A percentile compares a stretch with the other conserved stretches of the same genome.
phyloP scores from a whole-genome alignment of 768 basidiomycete species.

The Coprinellus aureogranulatus region DNA sequence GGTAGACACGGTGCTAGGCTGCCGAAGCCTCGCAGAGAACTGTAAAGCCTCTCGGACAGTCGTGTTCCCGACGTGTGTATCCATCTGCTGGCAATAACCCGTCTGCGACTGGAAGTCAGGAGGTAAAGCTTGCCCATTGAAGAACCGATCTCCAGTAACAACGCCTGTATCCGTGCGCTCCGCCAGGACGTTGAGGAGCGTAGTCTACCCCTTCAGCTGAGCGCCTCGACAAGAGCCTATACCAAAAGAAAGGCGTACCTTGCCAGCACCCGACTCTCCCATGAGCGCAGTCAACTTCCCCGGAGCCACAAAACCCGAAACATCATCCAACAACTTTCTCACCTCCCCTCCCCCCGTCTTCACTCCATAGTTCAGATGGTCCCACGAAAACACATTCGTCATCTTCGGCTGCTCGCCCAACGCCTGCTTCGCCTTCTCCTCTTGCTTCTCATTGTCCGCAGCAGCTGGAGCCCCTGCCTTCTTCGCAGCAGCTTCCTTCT shows the following conservation, averaged over 20 bases:
- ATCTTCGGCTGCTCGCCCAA: slow-evolving; percentile 41
- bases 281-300: slow-evolving; percentile 79
- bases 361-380: slow-evolving; percentile 65
- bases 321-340: slow-evolving; percentile 59
- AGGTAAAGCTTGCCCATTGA: slow-evolving; percentile 54
- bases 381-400: slow-evolving; percentile 79
- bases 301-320: slow-evolving; percentile 79
- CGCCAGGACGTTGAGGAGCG: slow-evolving; percentile 56
- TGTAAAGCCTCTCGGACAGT: slow-evolving; percentile 81
- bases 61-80: slow-evolving; percentile 69
- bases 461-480: slow-evolving; percentile 20
- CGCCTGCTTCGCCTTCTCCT: slow-evolving; percentile 28
- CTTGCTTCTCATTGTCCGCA: slow-evolving; percentile 31
- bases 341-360: slow-evolving; percentile 41
- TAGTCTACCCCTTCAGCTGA: slow-evolving; percentile 47
- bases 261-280: slow-evolving; percentile 56
- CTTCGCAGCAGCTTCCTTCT: slow-evolving; percentile 21
- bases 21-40: slow-evolving; percentile 78
- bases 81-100: slow-evolving; percentile 86
- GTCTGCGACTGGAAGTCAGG: slow-evolving; percentile 65
- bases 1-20: slow-evolving; percentile 60
- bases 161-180: slow-evolving; percentile 48
- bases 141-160: slow-evolving; percentile 48
- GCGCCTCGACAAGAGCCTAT: too few species aligned
- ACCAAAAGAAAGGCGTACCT: too few species aligned